Percentiles rank a stretch among this genome's conserved stretches.
Conservation (phyloP, 495 filamentous ascomycete species). For the Penicillium canariense region DNA sequence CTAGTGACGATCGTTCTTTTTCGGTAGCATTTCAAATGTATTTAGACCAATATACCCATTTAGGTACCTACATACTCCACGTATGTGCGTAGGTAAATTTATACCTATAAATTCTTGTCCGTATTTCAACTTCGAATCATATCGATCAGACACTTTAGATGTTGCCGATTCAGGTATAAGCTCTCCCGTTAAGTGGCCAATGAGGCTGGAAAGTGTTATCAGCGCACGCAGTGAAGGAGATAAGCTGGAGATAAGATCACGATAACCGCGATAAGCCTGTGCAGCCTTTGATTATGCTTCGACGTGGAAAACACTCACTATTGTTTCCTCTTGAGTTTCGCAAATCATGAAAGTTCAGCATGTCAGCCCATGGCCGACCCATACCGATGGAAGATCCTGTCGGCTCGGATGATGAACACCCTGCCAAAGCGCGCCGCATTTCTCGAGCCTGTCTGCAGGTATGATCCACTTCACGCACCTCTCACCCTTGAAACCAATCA, state of each 20-base stretch:
- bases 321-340: background rate
- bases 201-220: background rate
- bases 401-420: conserved; percentile 3
- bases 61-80: too few relatives aligned
- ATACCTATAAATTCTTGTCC: too few relatives aligned
- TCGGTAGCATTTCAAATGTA: too few relatives aligned
- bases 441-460: conserved; percentile 15
- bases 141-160: too few relatives aligned
- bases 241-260: too few relatives aligned
- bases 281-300: background rate
- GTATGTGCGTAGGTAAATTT: too few relatives aligned
- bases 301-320: background rate
- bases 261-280: background rate
- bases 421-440: conserved; percentile 10
- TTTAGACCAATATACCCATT: too few relatives aligned
- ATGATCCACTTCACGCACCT: background rate
- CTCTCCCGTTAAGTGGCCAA: background rate
- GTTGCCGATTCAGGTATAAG: too few relatives aligned
- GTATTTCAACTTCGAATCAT: too few relatives aligned
- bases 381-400: background rate
- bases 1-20: too few relatives aligned
- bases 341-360: background rate
- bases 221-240: background rate
- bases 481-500: background rate
- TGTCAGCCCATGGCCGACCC: background rate